phyloP scores from a whole-genome alignment of 164 flowering plant genomes.

The Aristolochia californica region DNA sequence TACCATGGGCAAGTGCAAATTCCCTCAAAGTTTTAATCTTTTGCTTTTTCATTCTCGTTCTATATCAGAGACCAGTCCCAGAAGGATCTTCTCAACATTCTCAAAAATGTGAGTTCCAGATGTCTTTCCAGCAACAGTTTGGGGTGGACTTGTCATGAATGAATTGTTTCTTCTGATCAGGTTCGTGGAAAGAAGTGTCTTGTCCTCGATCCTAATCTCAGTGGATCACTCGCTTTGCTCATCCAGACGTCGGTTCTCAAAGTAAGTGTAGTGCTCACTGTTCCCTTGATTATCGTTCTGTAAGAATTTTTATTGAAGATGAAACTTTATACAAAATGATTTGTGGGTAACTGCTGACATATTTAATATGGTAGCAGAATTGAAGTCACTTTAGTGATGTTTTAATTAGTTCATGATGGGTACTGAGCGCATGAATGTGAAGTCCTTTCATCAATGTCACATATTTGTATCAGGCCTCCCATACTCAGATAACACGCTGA shows the following conservation, averaged over 20 bases:
- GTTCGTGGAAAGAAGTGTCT: slow-evolving; percentile 85
- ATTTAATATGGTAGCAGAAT: too few relatives aligned
- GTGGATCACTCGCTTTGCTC: slow-evolving; percentile 74
- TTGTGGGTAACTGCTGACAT: too few relatives aligned
- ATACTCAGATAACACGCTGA: too few relatives aligned
- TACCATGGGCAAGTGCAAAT: background rate
- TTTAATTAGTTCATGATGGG: too few relatives aligned
- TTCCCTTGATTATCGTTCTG: background rate
- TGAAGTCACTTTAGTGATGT: too few relatives aligned
- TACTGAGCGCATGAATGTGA: too few relatives aligned
- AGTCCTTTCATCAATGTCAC: too few relatives aligned
- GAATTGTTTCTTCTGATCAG: slow-evolving; percentile 17
- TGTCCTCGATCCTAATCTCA: slow-evolving; percentile 81
- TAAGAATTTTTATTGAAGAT: background rate
- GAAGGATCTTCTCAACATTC: slow-evolving; percentile 71
- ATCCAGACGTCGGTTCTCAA: slow-evolving; percentile 66
- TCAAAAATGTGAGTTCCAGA: slow-evolving; percentile 48
- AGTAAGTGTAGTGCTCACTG: slow-evolving; percentile 19
- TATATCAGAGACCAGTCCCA: slow-evolving; percentile 70
- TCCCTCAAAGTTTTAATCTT: background rate
- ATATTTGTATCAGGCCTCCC: too few relatives aligned
- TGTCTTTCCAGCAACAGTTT: background rate
- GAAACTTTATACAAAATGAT: too few relatives aligned
- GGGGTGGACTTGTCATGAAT: background rate
- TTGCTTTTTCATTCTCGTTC: too few relatives aligned